Evolutionary conservation across 1,284 basidiomycete genomes (phyloP), one percentile per base, ranked within the genome.

Genomic region (Ganoderma resinaceum): DNA sequence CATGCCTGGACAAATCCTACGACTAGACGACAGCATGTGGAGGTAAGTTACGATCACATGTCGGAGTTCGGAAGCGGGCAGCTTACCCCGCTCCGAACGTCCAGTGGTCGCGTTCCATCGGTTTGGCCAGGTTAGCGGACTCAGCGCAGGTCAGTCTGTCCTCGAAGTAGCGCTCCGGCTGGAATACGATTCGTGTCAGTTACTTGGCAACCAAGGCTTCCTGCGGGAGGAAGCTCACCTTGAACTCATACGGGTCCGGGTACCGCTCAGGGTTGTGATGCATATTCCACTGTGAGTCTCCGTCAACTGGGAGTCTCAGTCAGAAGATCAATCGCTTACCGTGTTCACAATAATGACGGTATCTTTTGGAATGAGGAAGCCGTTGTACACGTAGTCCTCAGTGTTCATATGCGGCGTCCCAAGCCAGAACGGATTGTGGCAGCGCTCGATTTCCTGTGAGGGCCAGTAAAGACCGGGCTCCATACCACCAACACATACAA

Each of bases 351-450:
- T 64, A 35, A 77, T 59, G 18, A 74, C 73, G 2, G 75, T 74
- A 35, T 66, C 66, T 49, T 73, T 73, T 5, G 75, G 72, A 26
- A 76, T 76, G 35, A 60, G 73, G 55, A 70, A 65, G 3, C 74
- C 74, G 31, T 66, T 58, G 61, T 76, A 75, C 1, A 57, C 55
- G 53, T 71, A 74, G 59, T 75, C 74, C 14, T 71, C 72, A 0
- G 72, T 69, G 23, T 67, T 65, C 53, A 61, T 62, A 52, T 75
- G 74, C 3, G 74, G 73, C 3, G 73, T 74, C 38, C 72, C 73
- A 6, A 76, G 53, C 82, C 82, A 84, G 73, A 83, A 83, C 8
- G 82, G 82, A 42, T 77, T 76, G 69, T 82, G 82, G 75, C 66
- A n/a, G 74, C 80, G 74, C 33, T 63, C 66, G 52, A 75, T 72